Percentiles rank a stretch among this genome's conserved stretches.
These are phyloP conservation scores for Rhizoclosmatium globosum DNA, from an alignment of 192 early-diverging fungal genomes.

Conservation along the genomic window DNA sequence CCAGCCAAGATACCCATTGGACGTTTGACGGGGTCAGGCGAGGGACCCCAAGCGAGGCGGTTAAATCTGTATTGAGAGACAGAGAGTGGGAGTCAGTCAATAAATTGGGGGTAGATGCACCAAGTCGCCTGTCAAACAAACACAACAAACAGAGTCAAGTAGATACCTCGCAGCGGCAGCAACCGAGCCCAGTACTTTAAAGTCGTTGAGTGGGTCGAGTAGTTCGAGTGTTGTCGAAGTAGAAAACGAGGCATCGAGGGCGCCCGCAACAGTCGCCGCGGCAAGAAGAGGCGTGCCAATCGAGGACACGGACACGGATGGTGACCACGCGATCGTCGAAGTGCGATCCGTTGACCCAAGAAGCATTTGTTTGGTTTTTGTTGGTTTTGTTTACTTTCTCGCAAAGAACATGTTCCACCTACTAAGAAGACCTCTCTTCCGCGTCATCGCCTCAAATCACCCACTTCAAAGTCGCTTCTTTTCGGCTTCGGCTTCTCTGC, in stretches of 20 bases:
- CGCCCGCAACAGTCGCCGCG: conserved; percentile 92
- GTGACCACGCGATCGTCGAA: conserved; percentile 89
- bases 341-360: conserved; percentile 70
- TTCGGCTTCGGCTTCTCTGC: not conserved
- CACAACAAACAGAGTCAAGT: not conserved
- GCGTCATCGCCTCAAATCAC: not conserved
- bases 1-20: conserved; percentile 86
- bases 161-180: conserved; percentile 69
- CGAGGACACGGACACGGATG: conserved; percentile 66
- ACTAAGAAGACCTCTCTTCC: too few species aligned
- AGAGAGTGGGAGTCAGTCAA: not conserved
- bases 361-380: conserved; percentile 1
- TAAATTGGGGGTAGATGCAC: not conserved
- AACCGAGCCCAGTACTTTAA: conserved; percentile 62
- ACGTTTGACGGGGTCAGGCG: conserved; percentile 40
- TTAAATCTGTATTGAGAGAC: conserved; percentile 72
- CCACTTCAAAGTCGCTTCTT: not conserved
- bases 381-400: not conserved
- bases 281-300: conserved; percentile 74
- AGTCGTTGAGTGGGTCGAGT: conserved; percentile 69
- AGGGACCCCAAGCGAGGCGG: conserved; percentile 82
- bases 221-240: conserved; percentile 90
- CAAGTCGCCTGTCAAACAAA: not conserved
- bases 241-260: conserved; percentile 94
- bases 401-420: not conserved